phyloP scores from a whole-genome alignment of 208 protist species.

The Kentomonas sorsogonicus region DNA sequence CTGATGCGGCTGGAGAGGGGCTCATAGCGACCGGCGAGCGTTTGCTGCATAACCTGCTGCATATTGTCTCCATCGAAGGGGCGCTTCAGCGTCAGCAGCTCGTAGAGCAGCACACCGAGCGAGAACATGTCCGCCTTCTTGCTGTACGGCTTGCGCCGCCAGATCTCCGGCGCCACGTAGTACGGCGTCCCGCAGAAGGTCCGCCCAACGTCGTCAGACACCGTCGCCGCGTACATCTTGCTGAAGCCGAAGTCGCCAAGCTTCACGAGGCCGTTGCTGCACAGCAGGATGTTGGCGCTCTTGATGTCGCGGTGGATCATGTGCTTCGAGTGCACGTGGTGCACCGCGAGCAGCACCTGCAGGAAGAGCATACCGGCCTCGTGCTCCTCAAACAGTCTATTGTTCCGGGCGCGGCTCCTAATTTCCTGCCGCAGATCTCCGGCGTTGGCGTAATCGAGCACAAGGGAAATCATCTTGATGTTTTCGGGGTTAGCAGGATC shows the following conservation, averaged over 20 bases:
- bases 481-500: conserved; percentile 45
- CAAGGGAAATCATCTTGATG: conserved; percentile 59
- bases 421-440: conserved; percentile 80
- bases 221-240: conserved; percentile 48
- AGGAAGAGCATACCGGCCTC: conserved; percentile 66
- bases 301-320: conserved; percentile 82
- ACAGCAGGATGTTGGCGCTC: conserved; percentile 60
- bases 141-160: conserved; percentile 87
- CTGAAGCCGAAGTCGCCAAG: conserved; percentile 78
- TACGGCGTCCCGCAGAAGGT: conserved; percentile 88
- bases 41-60: conserved; percentile 73
- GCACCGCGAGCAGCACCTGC: conserved; percentile 67
- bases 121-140: conserved; percentile 92
- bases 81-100: conserved; percentile 77
- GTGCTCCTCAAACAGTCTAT: conserved; percentile 51
- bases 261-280: conserved; percentile 54
- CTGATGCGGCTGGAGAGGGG: conserved; percentile 42
- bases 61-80: conserved; percentile 75
- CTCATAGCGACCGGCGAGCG: conserved; percentile 42
- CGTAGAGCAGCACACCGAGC: conserved; percentile 82
- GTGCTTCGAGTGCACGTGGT: conserved; percentile 70
- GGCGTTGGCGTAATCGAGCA: conserved; percentile 82
- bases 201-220: conserved; percentile 43
- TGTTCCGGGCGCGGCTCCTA: conserved; percentile 35
- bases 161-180: conserved; percentile 92